Evolutionary conservation across 2,329 filamentous ascomycete genomes (phyloP).

Genomic region (Sphaerulina vaccinii): DNA sequence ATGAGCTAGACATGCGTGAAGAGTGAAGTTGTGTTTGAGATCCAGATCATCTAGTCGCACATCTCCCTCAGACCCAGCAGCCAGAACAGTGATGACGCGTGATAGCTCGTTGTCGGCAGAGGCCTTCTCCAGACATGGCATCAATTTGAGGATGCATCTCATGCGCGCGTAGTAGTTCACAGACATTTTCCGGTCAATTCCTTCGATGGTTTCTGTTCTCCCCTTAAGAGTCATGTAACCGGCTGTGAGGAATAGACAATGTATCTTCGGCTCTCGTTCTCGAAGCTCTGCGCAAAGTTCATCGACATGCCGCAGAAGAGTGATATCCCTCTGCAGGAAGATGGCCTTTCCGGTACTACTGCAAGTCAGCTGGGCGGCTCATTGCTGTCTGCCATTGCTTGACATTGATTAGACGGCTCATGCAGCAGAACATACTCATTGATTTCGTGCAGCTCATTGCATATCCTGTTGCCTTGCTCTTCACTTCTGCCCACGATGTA

Average conservation of each 20-base stretch:
- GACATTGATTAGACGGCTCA: not conserved
- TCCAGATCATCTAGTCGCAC: conserved; percentile 51
- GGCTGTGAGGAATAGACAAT: conserved; percentile 55
- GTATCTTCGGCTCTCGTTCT: conserved; percentile 52
- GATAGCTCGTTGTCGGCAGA: conserved; percentile 42
- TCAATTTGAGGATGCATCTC: conserved; percentile 57
- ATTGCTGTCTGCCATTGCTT: no score
- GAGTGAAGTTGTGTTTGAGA: conserved; percentile 40
- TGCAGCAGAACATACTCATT: conserved; percentile 33
- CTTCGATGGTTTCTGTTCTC: conserved; percentile 56
- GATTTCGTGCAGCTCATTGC: conserved; percentile 39
- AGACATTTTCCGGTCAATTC: conserved; percentile 53
- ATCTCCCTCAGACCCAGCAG: conserved; percentile 52
- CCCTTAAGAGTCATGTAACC: conserved; percentile 48
- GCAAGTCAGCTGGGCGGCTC: not conserved
- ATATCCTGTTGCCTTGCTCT: conserved; percentile 40
- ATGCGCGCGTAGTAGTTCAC: conserved; percentile 59
- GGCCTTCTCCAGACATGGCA: conserved; percentile 54
- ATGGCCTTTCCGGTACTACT: conserved; percentile 32
- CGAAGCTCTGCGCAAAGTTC: conserved; percentile 49
- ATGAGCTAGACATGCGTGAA: conserved; percentile 41
- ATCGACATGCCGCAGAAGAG: conserved; percentile 44
- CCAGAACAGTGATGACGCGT: conserved; percentile 57
- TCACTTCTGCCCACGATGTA: conserved; percentile 46
- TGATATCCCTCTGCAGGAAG: conserved; percentile 47